phyloP scores from a whole-genome alignment of 805 yeast genomes.

The Metschnikowia amazonensis region DNA sequence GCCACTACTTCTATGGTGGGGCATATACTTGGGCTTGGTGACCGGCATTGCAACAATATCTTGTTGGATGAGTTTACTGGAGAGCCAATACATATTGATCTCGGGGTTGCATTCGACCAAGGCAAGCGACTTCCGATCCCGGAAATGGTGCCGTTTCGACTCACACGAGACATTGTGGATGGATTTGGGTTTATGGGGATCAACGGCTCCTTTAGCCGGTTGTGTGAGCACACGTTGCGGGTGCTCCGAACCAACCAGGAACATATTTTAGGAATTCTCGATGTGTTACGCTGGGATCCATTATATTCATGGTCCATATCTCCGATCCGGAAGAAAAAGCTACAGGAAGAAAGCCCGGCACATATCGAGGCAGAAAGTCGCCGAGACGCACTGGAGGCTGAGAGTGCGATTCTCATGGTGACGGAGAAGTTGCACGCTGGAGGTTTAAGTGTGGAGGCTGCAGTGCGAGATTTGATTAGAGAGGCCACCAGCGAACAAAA shows the following conservation, averaged over 20 bases:
- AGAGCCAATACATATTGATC: slow-evolving; percentile 91
- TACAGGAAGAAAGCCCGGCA: slow-evolving; percentile 41
- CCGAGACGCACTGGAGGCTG: slow-evolving; percentile 67
- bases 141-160: slow-evolving; percentile 88
- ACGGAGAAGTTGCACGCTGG: slow-evolving; percentile 61
- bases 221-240: slow-evolving; percentile 69
- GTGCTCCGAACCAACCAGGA: slow-evolving; percentile 64
- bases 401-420: slow-evolving; percentile 71
- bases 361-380: slow-evolving; percentile 18
- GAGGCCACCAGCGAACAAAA: slow-evolving; percentile 69
- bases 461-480: slow-evolving; percentile 72
- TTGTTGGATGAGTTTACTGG: slow-evolving; percentile 78
- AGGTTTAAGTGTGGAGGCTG: slow-evolving; percentile 77
- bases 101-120: slow-evolving; percentile 96
- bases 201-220: slow-evolving; percentile 68
- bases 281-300: slow-evolving; percentile 89
- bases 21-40: slow-evolving; percentile 86
- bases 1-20: slow-evolving; percentile 89
- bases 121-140: slow-evolving; percentile 83
- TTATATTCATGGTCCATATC: slow-evolving; percentile 88
- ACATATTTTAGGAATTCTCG: slow-evolving; percentile 74
- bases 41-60: slow-evolving; percentile 89
- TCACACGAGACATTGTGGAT: slow-evolving; percentile 87
- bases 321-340: slow-evolving; percentile 56
- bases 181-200: slow-evolving; percentile 89